Base-by-base conservation (phyloP, 208 protist genomes). In the Endotrypanum monterogeii region DNA sequence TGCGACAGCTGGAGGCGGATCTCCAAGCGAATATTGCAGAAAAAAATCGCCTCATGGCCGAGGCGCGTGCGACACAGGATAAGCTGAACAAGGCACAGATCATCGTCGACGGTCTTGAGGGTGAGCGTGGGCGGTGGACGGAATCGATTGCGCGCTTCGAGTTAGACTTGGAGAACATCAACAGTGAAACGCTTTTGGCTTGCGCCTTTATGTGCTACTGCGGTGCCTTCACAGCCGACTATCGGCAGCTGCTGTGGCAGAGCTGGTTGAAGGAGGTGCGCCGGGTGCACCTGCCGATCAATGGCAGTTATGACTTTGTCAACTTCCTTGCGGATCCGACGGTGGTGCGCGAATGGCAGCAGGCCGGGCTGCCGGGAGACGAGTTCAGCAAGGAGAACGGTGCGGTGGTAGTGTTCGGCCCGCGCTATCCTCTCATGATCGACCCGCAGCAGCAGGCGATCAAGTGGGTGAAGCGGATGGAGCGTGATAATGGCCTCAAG, bases 371-470 rank as follows among this genome's bases (percentile, higher is more conserved):
- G 0, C 98, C 98, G 0, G 88, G 91, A 6, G 98, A 99, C 80
- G 91, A 94, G 68, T 99, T 99, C 87, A 98, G 90, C 76, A 83
- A 86, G 67, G 97, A 99, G 87, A 99, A 99, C 85, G 99, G 98
- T 67, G 90, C 98, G n/a, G 86, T 99, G 28, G 98, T 99, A 8
- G 99, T 95, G 39, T 86, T 91, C 51, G 96, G 95, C 28, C 87
- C 90, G 41, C 95, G 98, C 71, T 99, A 98, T 90, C 99, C 99
- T 32, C 92, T 99, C 28, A 99, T 99, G 93, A 99, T 99, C 74
- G 99, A 99, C 83, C 99, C 99, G 54, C 98, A 99, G 89, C 91
- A 93, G 80, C 99, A 99, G 89, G 99, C 99, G 7, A 99, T 99
- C 81, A 98, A 99, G 88, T 99, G 98, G 99, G 95, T 99, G 52